These are phyloP conservation scores for Xylariaceae sp. DNA, from an alignment of 2,329 filamentous ascomycete genomes.

Conservation along the genomic window DNA sequence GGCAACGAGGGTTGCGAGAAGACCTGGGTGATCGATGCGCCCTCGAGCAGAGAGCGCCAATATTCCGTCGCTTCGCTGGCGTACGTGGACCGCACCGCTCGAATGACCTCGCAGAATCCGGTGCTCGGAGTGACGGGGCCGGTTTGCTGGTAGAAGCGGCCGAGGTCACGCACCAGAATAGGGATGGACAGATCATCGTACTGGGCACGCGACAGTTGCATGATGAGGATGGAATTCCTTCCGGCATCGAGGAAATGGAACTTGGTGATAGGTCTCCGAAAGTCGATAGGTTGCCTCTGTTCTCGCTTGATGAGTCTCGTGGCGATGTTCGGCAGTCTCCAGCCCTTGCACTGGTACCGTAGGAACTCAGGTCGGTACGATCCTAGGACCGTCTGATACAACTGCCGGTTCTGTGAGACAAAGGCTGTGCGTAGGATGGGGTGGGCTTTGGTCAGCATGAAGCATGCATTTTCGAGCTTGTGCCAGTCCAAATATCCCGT, in stretches of 20 bases:
- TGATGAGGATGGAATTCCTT: constrained; percentile 42
- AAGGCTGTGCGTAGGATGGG: constrained; percentile 53
- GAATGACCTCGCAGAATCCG: constrained; percentile 45
- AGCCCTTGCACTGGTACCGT: constrained; percentile 37
- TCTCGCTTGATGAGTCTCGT: constrained; percentile 42
- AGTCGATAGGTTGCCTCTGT: constrained; percentile 37
- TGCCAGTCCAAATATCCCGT: constrained; percentile 39
- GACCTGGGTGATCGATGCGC: constrained; percentile 43
- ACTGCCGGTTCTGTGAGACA: constrained; percentile 39
- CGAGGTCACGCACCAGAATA: constrained; percentile 45
- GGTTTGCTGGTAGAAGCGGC: constrained; percentile 40
- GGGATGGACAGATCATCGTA: constrained; percentile 44
- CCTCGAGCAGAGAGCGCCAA: constrained; percentile 42
- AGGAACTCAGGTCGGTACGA: constrained; percentile 41
- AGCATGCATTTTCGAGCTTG: constrained; percentile 44
- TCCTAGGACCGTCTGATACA: constrained; percentile 46
- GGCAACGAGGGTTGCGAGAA: constrained; percentile 40
- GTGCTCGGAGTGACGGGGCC: constrained; percentile 34
- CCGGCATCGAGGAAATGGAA: constrained; percentile 47
- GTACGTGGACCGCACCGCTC: constrained; percentile 36
- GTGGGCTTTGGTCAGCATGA: constrained; percentile 40
- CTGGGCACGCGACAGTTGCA: constrained; percentile 46
- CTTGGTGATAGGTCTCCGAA: constrained; percentile 42
- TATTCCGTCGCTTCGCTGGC: constrained; percentile 39
- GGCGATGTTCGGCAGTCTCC: constrained; percentile 36